phyloP scores from a whole-genome alignment of 495 filamentous ascomycete species.

The Penicillium paxilli region DNA sequence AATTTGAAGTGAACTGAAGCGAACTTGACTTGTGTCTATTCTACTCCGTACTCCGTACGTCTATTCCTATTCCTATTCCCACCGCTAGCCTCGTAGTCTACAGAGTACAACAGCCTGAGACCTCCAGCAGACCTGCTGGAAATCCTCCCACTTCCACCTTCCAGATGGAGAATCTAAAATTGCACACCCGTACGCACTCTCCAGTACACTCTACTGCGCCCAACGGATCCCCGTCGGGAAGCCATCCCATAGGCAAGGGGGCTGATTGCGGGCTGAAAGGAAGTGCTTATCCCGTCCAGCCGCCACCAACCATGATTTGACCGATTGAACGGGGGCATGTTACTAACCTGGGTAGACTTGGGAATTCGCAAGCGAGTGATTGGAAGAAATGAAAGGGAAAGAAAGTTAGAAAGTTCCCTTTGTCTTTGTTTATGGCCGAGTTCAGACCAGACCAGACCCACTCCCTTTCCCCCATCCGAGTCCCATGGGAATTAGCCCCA shows the following conservation, averaged over 20 bases:
- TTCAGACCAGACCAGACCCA: too few species aligned
- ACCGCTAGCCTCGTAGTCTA: not conserved
- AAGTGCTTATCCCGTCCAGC: not conserved
- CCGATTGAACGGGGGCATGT: not conserved
- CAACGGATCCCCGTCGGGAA: slow-evolving; percentile 25
- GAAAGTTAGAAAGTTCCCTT: too few species aligned
- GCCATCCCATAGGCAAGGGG: slow-evolving; percentile 16
- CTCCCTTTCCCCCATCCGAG: too few species aligned
- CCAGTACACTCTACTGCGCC: slow-evolving; percentile 1
- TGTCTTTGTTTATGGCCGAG: too few species aligned
- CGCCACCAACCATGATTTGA: not conserved
- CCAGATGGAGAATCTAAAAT: not conserved
- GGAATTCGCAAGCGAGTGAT: not conserved
- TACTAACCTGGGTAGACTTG: not conserved
- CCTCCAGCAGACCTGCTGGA: too few species aligned
- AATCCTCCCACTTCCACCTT: too few species aligned
- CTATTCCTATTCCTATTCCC: not conserved
- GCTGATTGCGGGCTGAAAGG: slow-evolving; percentile 1
- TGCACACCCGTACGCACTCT: slow-evolving; percentile 1
- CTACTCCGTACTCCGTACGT: not conserved
- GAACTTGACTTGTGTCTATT: too few species aligned
- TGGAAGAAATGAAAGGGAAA: not conserved
- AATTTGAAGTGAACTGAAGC: too few species aligned
- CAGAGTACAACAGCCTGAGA: too few species aligned
- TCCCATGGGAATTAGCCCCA: too few species aligned